Percentiles rank a stretch among this genome's conserved stretches.
Evolutionary conservation across 2,329 filamentous ascomycete genomes (phyloP).

Genomic region (Lecanoromycetidae sp.): DNA sequence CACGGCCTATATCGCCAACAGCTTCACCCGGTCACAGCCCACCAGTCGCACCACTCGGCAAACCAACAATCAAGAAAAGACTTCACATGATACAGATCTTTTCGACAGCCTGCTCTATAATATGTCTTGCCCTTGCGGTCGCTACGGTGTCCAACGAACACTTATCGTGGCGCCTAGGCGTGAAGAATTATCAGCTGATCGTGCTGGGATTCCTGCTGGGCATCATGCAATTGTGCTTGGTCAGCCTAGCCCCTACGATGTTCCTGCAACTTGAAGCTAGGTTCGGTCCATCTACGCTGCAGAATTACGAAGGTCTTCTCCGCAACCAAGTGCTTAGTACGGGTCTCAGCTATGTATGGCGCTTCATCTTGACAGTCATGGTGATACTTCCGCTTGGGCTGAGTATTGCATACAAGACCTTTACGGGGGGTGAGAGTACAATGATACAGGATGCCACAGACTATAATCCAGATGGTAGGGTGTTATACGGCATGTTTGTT

Average conservation of each 20-base stretch:
- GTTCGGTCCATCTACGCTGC: slow-evolving; percentile 8
- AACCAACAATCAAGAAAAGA: neutral
- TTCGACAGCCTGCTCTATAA: neutral
- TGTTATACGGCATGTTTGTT: slow-evolving; percentile 11
- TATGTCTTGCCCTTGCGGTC: neutral
- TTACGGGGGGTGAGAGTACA: slow-evolving; percentile 2
- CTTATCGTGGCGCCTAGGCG: neutral
- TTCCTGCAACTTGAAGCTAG: slow-evolving; percentile 6
- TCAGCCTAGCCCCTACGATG: neutral
- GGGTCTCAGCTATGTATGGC: neutral
- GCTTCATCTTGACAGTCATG: neutral
- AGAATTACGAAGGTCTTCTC: slow-evolving; percentile 12
- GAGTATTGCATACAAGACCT: slow-evolving; percentile 12
- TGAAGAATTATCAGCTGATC: slow-evolving; percentile 1
- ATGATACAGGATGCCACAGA: neutral
- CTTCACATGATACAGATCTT: neutral
- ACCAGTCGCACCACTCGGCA: neutral
- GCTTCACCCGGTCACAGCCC: neutral
- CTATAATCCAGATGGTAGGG: neutral
- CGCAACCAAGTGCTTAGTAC: slow-evolving; percentile 5
- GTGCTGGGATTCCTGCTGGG: slow-evolving; percentile 11
- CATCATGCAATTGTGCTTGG: slow-evolving; percentile 8
- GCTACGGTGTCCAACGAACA: neutral
- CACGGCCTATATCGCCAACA: too few relatives aligned
- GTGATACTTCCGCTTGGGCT: slow-evolving; percentile 5